Conservation (phyloP, 2,329 filamentous ascomycete species). For the Arthroderma uncinatum region DNA sequence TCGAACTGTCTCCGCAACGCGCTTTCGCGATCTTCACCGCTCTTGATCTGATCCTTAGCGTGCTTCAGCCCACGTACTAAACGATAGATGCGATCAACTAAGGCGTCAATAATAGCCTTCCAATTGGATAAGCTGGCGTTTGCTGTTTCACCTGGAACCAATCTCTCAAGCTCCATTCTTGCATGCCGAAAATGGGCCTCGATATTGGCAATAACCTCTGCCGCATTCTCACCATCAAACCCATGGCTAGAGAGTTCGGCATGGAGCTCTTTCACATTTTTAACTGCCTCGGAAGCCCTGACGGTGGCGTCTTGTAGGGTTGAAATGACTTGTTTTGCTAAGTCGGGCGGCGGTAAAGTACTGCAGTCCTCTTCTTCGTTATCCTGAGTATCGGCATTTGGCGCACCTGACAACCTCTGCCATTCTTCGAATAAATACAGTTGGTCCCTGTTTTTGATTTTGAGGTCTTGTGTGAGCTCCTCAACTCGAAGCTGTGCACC, state of each 20-base stretch:
- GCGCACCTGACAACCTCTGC: conserved; percentile 22
- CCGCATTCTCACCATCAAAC: conserved; percentile 25
- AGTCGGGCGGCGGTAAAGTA: conserved; percentile 29
- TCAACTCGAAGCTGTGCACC: conserved; percentile 8
- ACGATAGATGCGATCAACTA: conserved; percentile 30
- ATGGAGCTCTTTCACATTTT: conserved; percentile 27
- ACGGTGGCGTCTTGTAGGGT: conserved; percentile 27
- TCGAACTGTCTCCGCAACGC: conserved; percentile 37
- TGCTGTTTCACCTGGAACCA: conserved; percentile 35
- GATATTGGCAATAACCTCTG: conserved; percentile 29
- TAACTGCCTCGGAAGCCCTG: conserved; percentile 30
- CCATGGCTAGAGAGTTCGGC: conserved; percentile 30
- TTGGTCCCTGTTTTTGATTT: conserved; percentile 31
- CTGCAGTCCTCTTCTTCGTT: background rate
- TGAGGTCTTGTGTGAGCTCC: conserved; percentile 28
- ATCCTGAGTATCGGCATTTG: conserved; percentile 13
- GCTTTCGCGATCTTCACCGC: conserved; percentile 29
- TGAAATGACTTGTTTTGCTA: conserved; percentile 29
- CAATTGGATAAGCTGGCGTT: conserved; percentile 29
- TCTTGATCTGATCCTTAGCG: conserved; percentile 25
- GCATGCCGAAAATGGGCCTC: conserved; percentile 32
- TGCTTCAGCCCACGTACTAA: conserved; percentile 26
- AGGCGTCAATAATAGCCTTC: conserved; percentile 29
- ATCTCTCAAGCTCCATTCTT: conserved; percentile 34
- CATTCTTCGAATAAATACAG: conserved; percentile 31